phyloP scores from a whole-genome alignment of 2,329 filamentous ascomycete genomes.

The Gliomastix tumulicola region DNA sequence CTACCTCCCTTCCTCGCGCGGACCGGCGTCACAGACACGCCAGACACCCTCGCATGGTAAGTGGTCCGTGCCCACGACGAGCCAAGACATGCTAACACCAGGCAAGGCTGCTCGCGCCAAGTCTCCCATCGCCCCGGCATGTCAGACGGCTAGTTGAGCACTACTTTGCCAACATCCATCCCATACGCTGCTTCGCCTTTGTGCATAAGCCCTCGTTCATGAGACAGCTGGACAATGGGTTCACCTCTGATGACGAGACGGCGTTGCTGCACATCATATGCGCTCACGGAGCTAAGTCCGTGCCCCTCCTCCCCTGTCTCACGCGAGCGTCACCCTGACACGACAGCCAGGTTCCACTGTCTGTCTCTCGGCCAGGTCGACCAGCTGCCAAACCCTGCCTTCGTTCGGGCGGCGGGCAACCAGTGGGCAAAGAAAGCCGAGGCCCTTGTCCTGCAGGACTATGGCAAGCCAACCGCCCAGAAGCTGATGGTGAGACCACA shows the following conservation, averaged over 20 bases:
- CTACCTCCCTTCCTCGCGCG: no score
- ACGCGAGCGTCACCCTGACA: no score
- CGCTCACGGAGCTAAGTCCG: slow-evolving; percentile 13
- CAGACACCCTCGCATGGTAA: neutral
- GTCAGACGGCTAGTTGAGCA: slow-evolving; percentile 9
- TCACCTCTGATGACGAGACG: slow-evolving; percentile 8
- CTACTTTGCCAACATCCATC: slow-evolving; percentile 15
- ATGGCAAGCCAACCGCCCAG: slow-evolving; percentile 30
- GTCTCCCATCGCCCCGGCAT: slow-evolving; percentile 4
- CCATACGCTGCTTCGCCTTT: slow-evolving; percentile 14
- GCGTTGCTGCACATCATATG: slow-evolving; percentile 12
- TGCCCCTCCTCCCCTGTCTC: no score
- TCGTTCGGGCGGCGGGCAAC: slow-evolving; percentile 24
- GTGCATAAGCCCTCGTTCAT: slow-evolving; percentile 15
- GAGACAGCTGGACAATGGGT: slow-evolving; percentile 10
- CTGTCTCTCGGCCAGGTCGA: slow-evolving; percentile 20
- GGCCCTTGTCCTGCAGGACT: slow-evolving; percentile 23
- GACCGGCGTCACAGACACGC: neutral
- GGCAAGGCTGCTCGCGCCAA: slow-evolving; percentile 4
- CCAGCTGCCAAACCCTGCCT: slow-evolving; percentile 15
- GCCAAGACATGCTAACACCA: neutral
- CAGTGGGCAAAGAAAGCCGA: slow-evolving; percentile 29
- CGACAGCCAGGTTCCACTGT: slow-evolving; percentile 28
- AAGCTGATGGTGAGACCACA: slow-evolving; percentile 29
- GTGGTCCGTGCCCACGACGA: no score